phyloP scores from a whole-genome alignment of 139 green algal genomes.

The Chlorella ohadii region DNA sequence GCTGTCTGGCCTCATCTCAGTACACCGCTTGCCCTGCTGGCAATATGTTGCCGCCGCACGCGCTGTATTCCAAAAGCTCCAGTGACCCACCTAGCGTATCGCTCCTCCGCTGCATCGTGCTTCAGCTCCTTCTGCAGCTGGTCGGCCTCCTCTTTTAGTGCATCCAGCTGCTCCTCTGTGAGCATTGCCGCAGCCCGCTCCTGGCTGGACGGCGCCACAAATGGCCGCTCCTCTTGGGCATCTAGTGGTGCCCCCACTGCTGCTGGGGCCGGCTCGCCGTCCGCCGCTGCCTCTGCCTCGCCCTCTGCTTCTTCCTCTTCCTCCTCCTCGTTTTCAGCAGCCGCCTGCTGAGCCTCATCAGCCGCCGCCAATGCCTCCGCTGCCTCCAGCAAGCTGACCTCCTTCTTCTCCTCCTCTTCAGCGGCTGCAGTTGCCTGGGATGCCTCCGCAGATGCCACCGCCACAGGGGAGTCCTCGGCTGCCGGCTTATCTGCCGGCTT shows the following conservation, averaged over 20 bases:
- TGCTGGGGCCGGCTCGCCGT: background rate
- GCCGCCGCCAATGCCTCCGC: background rate
- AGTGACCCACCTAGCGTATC: constrained; percentile 3
- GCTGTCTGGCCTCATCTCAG: too few species aligned
- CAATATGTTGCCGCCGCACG: too few species aligned
- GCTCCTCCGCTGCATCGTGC: background rate
- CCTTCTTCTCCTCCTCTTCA: background rate
- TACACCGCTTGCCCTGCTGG: too few species aligned
- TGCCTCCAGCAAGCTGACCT: background rate
- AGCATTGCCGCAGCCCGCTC: background rate
- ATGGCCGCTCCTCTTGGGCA: background rate
- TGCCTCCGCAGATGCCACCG: background rate
- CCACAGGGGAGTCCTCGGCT: background rate
- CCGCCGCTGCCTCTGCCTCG: background rate
- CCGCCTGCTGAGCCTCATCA: background rate
- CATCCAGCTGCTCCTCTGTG: constrained; percentile 18
- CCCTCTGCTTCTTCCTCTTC: background rate
- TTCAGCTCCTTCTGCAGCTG: background rate
- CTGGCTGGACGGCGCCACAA: too few species aligned
- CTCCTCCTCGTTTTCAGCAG: background rate
- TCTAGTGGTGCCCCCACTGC: background rate
- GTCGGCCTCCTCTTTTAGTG: constrained; percentile 1
- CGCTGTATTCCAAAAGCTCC: too few species aligned
- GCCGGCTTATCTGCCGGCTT: background rate
- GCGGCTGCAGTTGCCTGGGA: background rate